Percentiles rank a stretch among this genome's conserved stretches.
These are phyloP conservation scores for Crucihimalaya himalaica DNA, from an alignment of 345 rosid genomes.

Conservation along the genomic window DNA sequence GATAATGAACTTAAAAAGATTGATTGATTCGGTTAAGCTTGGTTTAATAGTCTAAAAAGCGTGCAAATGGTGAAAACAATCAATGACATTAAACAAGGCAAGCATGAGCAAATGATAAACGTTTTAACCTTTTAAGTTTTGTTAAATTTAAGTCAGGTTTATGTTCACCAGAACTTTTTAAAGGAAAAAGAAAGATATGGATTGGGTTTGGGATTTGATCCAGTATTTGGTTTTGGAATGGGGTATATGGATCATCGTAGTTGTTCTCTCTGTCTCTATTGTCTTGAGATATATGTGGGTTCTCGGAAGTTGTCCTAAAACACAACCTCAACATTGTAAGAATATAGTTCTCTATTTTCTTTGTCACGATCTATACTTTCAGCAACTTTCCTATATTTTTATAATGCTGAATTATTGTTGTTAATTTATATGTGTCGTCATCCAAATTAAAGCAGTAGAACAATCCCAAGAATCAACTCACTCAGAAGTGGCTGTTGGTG, in stretches of 20 bases:
- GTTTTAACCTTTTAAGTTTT: not conserved
- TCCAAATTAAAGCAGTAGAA: not conserved
- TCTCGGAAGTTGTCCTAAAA: not conserved
- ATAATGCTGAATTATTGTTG: not conserved
- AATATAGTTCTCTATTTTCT: not conserved
- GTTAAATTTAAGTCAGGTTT: not conserved
- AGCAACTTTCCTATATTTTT: not conserved
- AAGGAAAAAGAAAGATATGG: not conserved
- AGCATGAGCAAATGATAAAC: not conserved
- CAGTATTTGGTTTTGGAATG: not conserved
- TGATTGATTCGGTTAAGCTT: not conserved
- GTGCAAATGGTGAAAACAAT: not conserved
- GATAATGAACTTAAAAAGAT: not conserved
- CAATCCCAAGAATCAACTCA: not conserved
- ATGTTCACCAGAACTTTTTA: not conserved
- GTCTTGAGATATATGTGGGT: constrained; percentile 20
- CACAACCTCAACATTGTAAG: constrained; percentile 3
- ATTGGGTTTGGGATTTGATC: constrained; percentile 5
- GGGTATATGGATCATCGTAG: not conserved
- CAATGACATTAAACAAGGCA: not conserved
- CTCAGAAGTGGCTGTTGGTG: not conserved
- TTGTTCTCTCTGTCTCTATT: not conserved
- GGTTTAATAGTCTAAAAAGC: not conserved
- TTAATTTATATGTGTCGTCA: not conserved
- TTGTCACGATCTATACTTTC: not conserved